phyloP scores from a whole-genome alignment of 1,139 yeast genomes.

The Saccharomyces hybrid region DNA sequence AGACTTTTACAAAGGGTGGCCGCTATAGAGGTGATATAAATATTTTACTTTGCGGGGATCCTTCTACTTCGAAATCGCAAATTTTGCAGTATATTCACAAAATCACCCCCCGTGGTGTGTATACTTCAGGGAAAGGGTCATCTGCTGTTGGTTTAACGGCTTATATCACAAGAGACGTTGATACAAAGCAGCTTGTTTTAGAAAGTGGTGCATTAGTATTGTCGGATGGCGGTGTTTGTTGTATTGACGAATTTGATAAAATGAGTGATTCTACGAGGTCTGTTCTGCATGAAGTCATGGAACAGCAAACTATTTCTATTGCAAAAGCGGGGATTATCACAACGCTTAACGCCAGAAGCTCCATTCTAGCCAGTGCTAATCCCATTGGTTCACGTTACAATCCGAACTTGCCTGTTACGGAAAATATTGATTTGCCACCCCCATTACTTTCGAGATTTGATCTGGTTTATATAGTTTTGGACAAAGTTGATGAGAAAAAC shows the following conservation, averaged over 20 bases:
- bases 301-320: conserved; percentile 94
- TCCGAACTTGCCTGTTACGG: conserved; percentile 86
- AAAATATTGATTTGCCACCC: conserved; percentile 93
- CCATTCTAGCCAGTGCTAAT: conserved; percentile 92
- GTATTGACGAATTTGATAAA: conserved; percentile 97
- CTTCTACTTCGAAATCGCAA: conserved; percentile 95
- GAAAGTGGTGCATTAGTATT: conserved; percentile 96
- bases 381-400: conserved; percentile 96
- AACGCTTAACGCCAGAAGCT: conserved; percentile 91
- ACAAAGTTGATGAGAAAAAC: conserved; percentile 78
- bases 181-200: conserved; percentile 83
- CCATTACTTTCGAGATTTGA: conserved; percentile 92
- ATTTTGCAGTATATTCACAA: conserved; percentile 89
- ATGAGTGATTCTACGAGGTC: conserved; percentile 94
- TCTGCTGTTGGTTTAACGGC: conserved; percentile 99
- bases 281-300: conserved; percentile 97
- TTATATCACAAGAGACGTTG: conserved; percentile 88
- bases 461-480: conserved; percentile 82
- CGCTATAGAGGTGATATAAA: conserved; percentile 94
- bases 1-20: conserved; percentile 83
- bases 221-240: conserved; percentile 97
- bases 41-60: conserved; percentile 90
- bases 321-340: conserved; percentile 98
- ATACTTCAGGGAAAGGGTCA: conserved; percentile 97
- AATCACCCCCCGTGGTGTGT: conserved; percentile 95